Conservation (phyloP, 2,329 filamentous ascomycete genomes). For the Fusarium secorum region DNA sequence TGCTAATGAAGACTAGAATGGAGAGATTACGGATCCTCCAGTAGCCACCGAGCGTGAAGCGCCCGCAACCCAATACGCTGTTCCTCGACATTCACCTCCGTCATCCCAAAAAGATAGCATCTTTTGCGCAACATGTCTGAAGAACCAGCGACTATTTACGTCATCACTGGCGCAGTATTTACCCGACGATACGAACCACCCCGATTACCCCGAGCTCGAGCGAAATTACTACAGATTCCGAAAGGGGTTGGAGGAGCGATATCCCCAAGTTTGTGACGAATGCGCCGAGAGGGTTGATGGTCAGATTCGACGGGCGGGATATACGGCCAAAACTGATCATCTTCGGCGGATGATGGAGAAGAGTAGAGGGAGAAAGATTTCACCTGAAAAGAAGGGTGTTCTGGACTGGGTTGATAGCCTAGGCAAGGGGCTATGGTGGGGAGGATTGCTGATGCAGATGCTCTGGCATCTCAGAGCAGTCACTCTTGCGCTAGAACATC, state of each 20-base stretch:
- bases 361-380: conserved; percentile 52
- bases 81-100: conserved; percentile 47
- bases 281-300: conserved; percentile 79
- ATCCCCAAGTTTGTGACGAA: conserved; percentile 85
- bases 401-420: conserved; percentile 54
- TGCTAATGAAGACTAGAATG: conserved; percentile 63
- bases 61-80: conserved; percentile 57
- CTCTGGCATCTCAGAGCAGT: conserved; percentile 58
- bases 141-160: conserved; percentile 86
- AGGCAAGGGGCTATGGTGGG: conserved; percentile 58
- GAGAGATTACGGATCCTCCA: conserved; percentile 89
- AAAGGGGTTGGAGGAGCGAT: conserved; percentile 77
- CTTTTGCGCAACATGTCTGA: conserved; percentile 81
- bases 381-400: conserved; percentile 43
- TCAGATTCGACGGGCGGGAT: conserved; percentile 74
- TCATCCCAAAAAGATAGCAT: conserved; percentile 45
- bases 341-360: conserved; percentile 77
- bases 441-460: conserved; percentile 56
- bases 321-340: conserved; percentile 85
- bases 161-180: conserved; percentile 82
- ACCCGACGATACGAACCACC: conserved; percentile 68
- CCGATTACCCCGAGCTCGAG: conserved; percentile 74
- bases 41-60: conserved; percentile 59
- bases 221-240: conserved; percentile 74
- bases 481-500: conserved; percentile 36